Evolutionary conservation across 495 filamentous ascomycete species (phyloP).

Genomic region (Astrothelium macrocarpum): DNA sequence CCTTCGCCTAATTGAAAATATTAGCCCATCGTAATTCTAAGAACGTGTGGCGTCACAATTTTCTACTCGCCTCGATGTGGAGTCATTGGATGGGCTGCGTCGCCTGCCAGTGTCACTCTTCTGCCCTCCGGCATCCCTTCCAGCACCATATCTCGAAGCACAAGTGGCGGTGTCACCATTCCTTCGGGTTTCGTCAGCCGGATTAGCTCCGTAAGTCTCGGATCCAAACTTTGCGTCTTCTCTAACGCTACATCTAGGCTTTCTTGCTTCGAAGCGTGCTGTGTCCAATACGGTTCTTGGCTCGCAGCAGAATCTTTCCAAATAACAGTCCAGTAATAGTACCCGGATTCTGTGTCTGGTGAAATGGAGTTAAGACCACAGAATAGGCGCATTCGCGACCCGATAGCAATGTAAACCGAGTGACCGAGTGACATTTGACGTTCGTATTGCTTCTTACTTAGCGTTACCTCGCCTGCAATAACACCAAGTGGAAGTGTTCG

Average conservation of each 20-base stretch:
- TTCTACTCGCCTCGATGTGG: too few species aligned
- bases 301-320: neutral
- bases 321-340: neutral
- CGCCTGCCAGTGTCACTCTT: slow-evolving; percentile 15
- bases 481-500: neutral
- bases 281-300: neutral
- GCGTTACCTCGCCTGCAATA: neutral
- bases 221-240: neutral
- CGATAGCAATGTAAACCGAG: neutral
- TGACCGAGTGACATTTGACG: neutral
- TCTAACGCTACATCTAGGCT: neutral
- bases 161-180: neutral
- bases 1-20: slow-evolving; percentile 55
- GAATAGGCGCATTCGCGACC: neutral
- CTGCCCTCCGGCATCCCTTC: slow-evolving; percentile 3
- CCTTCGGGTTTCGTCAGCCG: neutral
- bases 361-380: neutral
- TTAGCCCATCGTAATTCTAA: too few species aligned
- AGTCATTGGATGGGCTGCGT: slow-evolving; percentile 22
- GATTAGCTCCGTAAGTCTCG: neutral
- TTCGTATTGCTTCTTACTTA: neutral
- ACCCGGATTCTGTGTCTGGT: neutral
- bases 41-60: too few species aligned
- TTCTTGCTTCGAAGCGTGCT: neutral
- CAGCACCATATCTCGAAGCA: neutral